Evolutionary conservation across 192 early-diverging fungal species (phyloP).

Genomic region (Rhizophagus clarus): DNA sequence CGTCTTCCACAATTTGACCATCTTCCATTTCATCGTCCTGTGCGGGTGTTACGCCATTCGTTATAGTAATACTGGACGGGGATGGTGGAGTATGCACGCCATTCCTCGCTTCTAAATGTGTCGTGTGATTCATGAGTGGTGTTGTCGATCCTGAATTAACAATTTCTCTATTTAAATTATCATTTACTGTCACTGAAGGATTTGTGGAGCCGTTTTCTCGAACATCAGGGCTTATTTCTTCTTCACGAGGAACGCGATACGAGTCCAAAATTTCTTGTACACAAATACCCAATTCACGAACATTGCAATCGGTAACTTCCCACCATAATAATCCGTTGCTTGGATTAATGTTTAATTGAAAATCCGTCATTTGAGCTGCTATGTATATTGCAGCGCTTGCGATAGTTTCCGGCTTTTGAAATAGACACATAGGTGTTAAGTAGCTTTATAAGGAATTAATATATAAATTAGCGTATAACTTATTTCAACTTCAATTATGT

Average conservation of each 20-base stretch:
- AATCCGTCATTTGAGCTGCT: not conserved
- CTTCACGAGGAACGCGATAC: not conserved
- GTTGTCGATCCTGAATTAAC: not conserved
- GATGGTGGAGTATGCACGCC: not conserved
- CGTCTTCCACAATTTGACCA: not conserved
- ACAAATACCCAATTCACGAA: not conserved
- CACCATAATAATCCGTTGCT: not conserved
- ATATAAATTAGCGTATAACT: not conserved
- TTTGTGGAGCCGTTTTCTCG: not conserved
- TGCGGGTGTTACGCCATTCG: not conserved
- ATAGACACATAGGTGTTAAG: not conserved
- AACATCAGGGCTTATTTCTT: not conserved
- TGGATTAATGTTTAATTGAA: not conserved
- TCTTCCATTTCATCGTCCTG: not conserved
- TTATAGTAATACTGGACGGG: not conserved
- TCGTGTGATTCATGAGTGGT: not conserved
- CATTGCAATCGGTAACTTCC: not conserved
- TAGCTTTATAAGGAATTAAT: not conserved
- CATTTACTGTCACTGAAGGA: not conserved
- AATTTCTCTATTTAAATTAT: not conserved
- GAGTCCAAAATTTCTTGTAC: not conserved
- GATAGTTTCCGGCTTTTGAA: not conserved
- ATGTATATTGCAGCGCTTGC: not conserved
- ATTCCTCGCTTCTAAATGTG: not conserved
- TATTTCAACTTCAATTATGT: not conserved